phyloP scores from a whole-genome alignment of 2,329 filamentous ascomycete species.

The Phoma sp. region DNA sequence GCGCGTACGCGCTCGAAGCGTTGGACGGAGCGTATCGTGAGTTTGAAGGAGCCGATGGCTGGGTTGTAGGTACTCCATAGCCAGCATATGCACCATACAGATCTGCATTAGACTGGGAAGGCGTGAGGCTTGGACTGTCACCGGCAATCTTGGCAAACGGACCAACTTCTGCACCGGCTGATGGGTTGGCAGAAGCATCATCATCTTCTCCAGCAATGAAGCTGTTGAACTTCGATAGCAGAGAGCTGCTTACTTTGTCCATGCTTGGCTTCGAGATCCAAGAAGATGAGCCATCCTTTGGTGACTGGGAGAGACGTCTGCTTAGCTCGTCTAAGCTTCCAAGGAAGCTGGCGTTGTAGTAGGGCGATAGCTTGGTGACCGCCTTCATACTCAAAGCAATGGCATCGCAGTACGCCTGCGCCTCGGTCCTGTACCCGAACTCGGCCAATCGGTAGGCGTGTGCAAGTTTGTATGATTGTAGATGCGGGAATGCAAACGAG shows the following conservation, averaged over 20 bases:
- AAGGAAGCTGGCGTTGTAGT: constrained; percentile 81
- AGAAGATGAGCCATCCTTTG: constrained; percentile 79
- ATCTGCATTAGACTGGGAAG: constrained; percentile 74
- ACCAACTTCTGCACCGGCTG: constrained; percentile 66
- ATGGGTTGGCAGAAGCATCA: constrained; percentile 66
- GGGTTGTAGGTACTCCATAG: constrained; percentile 49
- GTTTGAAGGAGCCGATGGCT: constrained; percentile 37
- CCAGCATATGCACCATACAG: constrained; percentile 74
- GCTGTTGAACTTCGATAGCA: constrained; percentile 94
- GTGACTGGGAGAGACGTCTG: constrained; percentile 82
- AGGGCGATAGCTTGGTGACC: constrained; percentile 83
- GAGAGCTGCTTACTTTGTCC: constrained; percentile 90
- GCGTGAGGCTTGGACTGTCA: constrained; percentile 59
- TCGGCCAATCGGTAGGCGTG: constrained; percentile 87
- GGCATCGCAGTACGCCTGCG: constrained; percentile 88
- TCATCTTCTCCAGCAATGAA: constrained; percentile 93
- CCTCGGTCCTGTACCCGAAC: constrained; percentile 80
- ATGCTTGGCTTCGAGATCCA: constrained; percentile 97
- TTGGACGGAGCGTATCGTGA: constrained; percentile 51
- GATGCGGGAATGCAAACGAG: constrained; percentile 73
- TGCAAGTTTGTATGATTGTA: constrained; percentile 90
- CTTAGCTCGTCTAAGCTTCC: constrained; percentile 81
- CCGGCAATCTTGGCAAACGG: constrained; percentile 84
- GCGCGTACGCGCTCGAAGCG: constrained; percentile 49
- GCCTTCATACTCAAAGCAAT: constrained; percentile 78